phyloP scores from a whole-genome alignment of 2,329 filamentous ascomycete species.

The Colletotrichum musicola region DNA sequence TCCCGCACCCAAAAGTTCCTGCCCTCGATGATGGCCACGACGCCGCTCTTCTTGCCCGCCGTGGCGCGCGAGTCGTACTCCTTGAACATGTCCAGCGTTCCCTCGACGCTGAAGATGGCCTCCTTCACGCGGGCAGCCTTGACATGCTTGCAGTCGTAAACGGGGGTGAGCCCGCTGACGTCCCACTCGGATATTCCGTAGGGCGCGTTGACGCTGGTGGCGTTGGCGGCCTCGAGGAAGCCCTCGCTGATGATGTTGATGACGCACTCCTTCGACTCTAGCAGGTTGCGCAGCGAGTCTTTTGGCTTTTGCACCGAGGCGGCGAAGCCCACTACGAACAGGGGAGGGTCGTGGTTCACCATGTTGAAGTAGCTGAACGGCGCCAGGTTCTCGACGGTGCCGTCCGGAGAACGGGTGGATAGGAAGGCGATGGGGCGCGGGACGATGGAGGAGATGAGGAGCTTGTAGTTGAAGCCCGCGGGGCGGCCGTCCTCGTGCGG shows the following conservation, averaged over 20 bases:
- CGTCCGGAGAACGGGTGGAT: conserved; percentile 70
- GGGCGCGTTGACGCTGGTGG: conserved; percentile 82
- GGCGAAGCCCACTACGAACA: conserved; percentile 75
- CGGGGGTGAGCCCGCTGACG: conserved; percentile 78
- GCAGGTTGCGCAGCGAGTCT: conserved; percentile 82
- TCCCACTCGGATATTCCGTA: conserved; percentile 75
- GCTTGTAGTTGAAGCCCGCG: conserved; percentile 85
- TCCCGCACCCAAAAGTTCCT: conserved; percentile 90
- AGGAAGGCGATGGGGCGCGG: conserved; percentile 83
- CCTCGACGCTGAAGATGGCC: conserved; percentile 86
- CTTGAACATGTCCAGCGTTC: conserved; percentile 77
- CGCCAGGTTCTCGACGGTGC: conserved; percentile 76
- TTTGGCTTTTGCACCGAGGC: conserved; percentile 69
- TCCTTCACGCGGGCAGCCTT: conserved; percentile 81
- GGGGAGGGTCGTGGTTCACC: conserved; percentile 86
- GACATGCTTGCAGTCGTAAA: conserved; percentile 73
- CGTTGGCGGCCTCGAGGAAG: conserved; percentile 89
- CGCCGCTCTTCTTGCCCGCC: conserved; percentile 80
- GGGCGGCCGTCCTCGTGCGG: conserved; percentile 80
- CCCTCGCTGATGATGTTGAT: conserved; percentile 91
- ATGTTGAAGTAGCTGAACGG: conserved; percentile 91
- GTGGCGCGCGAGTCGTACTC: conserved; percentile 82
- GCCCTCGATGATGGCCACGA: conserved; percentile 84
- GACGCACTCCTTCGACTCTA: conserved; percentile 79
- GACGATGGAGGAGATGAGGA: conserved; percentile 85